phyloP scores from a whole-genome alignment of 2,329 filamentous ascomycete genomes.

The Gnomoniopsis smithogilvyi region DNA sequence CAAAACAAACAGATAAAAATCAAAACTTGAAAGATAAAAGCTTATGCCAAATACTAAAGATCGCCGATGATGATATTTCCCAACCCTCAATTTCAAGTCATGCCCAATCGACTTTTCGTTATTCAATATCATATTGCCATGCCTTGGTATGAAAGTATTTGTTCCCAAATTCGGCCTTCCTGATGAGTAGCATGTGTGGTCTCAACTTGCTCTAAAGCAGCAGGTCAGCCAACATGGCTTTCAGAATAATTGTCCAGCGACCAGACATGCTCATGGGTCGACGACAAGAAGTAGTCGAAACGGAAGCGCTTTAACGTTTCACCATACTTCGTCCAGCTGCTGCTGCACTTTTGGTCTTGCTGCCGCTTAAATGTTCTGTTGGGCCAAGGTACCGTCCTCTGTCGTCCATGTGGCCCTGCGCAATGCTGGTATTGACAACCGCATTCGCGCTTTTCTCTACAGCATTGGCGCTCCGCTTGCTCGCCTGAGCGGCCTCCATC shows the following conservation, averaged over 20 bases:
- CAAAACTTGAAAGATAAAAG: no score
- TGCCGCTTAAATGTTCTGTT: not conserved
- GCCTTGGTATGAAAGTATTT: not conserved
- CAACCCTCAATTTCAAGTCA: not conserved
- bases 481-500: conserved; percentile 7
- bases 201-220: not conserved
- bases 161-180: not conserved
- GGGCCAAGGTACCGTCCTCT: not conserved
- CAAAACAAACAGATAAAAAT: no score
- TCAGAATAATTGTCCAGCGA: no score
- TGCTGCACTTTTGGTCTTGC: not conserved
- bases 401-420: conserved; percentile 8
- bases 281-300: not conserved
- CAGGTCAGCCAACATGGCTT: not conserved
- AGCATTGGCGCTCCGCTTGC: conserved; percentile 4
- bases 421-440: conserved; percentile 4
- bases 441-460: conserved; percentile 2
- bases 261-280: no score
- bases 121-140: not conserved
- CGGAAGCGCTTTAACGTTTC: not conserved
- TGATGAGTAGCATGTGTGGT: not conserved
- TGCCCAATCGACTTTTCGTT: not conserved
- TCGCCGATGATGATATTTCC: not conserved
- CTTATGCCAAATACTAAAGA: no score
- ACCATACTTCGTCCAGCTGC: not conserved